A percentile compares a stretch with the other conserved stretches of the same genome.
Evolutionary conservation across 805 yeast species (phyloP).

Genomic region (Kluyveromyces nonfermentans): DNA sequence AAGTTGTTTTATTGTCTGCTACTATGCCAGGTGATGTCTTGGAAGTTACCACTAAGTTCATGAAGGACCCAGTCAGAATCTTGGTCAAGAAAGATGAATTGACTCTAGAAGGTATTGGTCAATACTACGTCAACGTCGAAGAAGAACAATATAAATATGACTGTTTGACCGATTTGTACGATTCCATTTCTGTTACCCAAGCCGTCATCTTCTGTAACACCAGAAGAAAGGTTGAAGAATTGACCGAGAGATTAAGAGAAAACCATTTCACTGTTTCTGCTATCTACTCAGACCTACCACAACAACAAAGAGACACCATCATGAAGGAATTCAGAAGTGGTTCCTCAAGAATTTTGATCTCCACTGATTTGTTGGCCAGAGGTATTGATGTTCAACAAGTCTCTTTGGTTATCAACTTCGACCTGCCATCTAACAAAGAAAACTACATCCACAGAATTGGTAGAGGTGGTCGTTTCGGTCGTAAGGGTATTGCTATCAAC

Average conservation of each 20-base stretch:
- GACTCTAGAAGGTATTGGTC: constrained; percentile 89
- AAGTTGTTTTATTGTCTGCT: constrained; percentile 91
- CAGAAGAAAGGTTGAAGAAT: constrained; percentile 87
- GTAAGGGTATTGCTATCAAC: constrained; percentile 97
- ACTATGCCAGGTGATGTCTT: constrained; percentile 87
- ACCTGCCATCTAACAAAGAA: constrained; percentile 85
- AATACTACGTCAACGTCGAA: constrained; percentile 83
- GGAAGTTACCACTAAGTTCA: constrained; percentile 86
- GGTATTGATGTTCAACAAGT: constrained; percentile 99
- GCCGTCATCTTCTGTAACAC: constrained; percentile 98
- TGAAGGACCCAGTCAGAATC: constrained; percentile 88
- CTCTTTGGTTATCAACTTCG: constrained; percentile 90
- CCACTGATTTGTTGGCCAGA: constrained; percentile 96
- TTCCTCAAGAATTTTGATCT: constrained; percentile 82
- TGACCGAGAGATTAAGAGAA: constrained; percentile 66
- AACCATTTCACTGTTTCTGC: constrained; percentile 87
- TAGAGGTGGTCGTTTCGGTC: constrained; percentile 96
- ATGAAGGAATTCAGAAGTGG: constrained; percentile 96
- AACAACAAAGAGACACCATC: constrained; percentile 85
- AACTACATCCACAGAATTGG: constrained; percentile 97
- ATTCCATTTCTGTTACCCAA: constrained; percentile 89
- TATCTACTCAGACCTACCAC: constrained; percentile 96
- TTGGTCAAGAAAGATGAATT: constrained; percentile 91
- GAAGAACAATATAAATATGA: constrained; percentile 92
- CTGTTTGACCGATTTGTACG: constrained; percentile 89